phyloP scores from a whole-genome alignment of 352 stramenopile species.

The Phytopythium vexans region DNA sequence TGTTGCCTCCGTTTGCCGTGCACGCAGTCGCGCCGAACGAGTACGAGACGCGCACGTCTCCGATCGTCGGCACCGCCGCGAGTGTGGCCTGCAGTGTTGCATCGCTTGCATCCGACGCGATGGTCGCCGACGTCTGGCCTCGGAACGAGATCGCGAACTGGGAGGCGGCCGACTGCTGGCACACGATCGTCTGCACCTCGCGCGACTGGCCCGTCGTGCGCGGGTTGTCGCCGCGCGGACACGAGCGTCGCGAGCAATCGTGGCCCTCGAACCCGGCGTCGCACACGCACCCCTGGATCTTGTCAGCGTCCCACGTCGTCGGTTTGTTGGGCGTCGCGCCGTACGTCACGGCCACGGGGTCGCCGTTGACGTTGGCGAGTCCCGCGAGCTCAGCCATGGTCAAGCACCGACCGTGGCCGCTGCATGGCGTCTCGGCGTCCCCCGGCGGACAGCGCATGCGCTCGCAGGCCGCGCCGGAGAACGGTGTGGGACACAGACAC shows the following conservation, averaged over 20 bases:
- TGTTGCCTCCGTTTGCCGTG: conserved; percentile 44
- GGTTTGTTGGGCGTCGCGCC: conserved; percentile 64
- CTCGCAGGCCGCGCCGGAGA: conserved; percentile 67
- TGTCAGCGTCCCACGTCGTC: conserved; percentile 82
- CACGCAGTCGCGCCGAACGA: conserved; percentile 42
- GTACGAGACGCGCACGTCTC: conserved; percentile 47
- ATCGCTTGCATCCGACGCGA: conserved; percentile 38
- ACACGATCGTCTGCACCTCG: conserved; percentile 65
- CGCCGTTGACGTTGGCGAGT: conserved; percentile 44
- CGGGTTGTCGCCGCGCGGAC: conserved; percentile 67
- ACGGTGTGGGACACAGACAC: conserved; percentile 58
- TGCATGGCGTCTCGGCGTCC: conserved; percentile 47
- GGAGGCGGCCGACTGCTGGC: conserved; percentile 31
- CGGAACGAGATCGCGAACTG: conserved; percentile 71
- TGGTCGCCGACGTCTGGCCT: conserved; percentile 26
- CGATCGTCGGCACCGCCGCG: conserved; percentile 31
- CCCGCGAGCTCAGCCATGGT: conserved; percentile 60
- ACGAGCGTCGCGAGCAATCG: conserved; percentile 72
- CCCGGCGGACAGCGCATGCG: conserved; percentile 63
- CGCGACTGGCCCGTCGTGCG: conserved; percentile 50
- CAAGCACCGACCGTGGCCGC: conserved; percentile 60
- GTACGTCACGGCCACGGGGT: conserved; percentile 57
- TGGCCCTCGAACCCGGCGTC: conserved; percentile 81
- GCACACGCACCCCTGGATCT: conserved; percentile 88
- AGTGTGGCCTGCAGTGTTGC: conserved; percentile 40